phyloP scores from a whole-genome alignment of 176 grass and related monocot genomes.

The Hyparrhenia diplandra region DNA sequence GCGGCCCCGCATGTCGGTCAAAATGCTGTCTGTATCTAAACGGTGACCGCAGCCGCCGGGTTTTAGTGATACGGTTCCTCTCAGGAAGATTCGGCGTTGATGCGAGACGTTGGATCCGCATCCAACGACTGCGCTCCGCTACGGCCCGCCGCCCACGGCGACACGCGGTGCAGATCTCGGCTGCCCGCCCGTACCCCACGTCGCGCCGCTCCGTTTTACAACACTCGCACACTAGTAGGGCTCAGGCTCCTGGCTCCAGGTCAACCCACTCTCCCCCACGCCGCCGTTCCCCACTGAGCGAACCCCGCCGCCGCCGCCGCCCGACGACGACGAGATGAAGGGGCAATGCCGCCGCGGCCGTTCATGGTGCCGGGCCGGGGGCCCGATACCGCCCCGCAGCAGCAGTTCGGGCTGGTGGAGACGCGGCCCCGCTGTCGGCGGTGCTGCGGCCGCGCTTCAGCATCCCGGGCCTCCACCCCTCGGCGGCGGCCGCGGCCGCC shows the following conservation, averaged over 20 bases:
- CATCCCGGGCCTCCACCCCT: slow-evolving; percentile 51
- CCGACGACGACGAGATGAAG: slow-evolving; percentile 60
- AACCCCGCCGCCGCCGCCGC: background rate
- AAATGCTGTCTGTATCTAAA: rapidly evolving
- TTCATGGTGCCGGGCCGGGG: slow-evolving; percentile 39
- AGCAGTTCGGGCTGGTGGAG: slow-evolving; percentile 75
- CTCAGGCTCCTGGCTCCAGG: no score
- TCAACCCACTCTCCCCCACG: no score
- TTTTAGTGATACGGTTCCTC: no score
- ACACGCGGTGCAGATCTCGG: background rate
- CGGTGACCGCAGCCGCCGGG: background rate
- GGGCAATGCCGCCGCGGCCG: slow-evolving; percentile 43
- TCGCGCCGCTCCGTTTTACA: background rate
- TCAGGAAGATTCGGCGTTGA: background rate
- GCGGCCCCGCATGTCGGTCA: background rate
- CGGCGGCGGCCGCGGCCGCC: slow-evolving; percentile 2
- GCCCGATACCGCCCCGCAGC: slow-evolving; percentile 35
- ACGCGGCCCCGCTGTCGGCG: slow-evolving; percentile 80
- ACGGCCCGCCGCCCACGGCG: background rate
- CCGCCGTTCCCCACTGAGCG: background rate
- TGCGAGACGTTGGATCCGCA: background rate
- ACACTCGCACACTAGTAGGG: no score
- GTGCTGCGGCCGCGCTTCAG: slow-evolving; percentile 53
- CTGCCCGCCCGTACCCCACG: background rate
- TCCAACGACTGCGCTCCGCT: background rate